Evolutionary conservation across 2,329 filamentous ascomycete species (phyloP).

Genomic region (Sordariomycetes sp.): DNA sequence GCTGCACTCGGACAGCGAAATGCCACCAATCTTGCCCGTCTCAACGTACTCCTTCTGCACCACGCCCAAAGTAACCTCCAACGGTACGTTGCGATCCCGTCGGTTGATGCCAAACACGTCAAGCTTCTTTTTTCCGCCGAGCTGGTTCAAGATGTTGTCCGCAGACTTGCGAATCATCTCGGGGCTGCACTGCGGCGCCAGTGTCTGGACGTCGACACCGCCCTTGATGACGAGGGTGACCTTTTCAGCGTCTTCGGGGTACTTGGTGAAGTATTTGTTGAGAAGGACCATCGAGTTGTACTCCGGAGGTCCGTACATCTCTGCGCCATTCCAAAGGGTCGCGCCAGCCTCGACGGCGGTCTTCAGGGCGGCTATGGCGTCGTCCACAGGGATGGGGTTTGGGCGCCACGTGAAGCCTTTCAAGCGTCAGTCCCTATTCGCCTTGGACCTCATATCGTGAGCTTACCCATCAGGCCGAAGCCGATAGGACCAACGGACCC

Average conservation of each 20-base stretch:
- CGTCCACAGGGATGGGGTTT: constrained; percentile 29
- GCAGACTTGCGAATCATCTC: constrained; percentile 46
- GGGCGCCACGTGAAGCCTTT: constrained; percentile 41
- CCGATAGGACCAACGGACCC: constrained; percentile 39
- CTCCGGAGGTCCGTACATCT: constrained; percentile 53
- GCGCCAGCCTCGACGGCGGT: constrained; percentile 35
- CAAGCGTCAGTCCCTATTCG: constrained; percentile 23
- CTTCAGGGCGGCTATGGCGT: constrained; percentile 46
- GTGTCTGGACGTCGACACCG: constrained; percentile 24
- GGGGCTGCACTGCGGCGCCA: constrained; percentile 39
- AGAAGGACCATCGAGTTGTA: constrained; percentile 51
- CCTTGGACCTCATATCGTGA: constrained; percentile 9
- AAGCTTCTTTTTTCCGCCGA: constrained; percentile 47
- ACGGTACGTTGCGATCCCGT: constrained; percentile 38
- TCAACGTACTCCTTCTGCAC: constrained; percentile 40
- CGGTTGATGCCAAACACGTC: constrained; percentile 53
- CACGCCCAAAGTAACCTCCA: constrained; percentile 31
- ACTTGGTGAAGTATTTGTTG: constrained; percentile 51
- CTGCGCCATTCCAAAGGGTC: constrained; percentile 53
- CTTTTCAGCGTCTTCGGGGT: constrained; percentile 55
- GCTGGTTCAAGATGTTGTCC: constrained; percentile 41
- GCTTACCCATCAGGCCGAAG: constrained; percentile 44
- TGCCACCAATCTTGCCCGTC: constrained; percentile 39
- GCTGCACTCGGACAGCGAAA: constrained; percentile 42
- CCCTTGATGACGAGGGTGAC: constrained; percentile 57